These are phyloP conservation scores for Aureobasidium vineae DNA, from an alignment of 2,329 filamentous ascomycete species.

Conservation along the genomic window DNA sequence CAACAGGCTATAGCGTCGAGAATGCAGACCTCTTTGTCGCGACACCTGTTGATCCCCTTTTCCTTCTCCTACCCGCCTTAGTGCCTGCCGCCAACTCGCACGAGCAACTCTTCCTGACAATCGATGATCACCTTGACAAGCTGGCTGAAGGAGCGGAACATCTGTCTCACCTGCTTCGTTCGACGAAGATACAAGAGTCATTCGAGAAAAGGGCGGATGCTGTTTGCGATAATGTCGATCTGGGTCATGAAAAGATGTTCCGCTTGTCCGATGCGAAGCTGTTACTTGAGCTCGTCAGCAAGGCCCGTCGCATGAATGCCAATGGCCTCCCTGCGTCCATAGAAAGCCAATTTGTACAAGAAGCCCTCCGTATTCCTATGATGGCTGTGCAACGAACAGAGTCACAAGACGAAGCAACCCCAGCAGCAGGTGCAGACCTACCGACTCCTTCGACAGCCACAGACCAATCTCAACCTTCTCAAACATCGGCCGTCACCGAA, in stretches of 20 bases:
- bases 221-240: conserved; percentile 79
- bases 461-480: conserved; percentile 27
- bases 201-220: conserved; percentile 57
- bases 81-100: conserved; percentile 46
- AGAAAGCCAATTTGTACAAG: conserved; percentile 79
- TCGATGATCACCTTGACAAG: conserved; percentile 70
- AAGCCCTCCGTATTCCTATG: conserved; percentile 72
- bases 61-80: conserved; percentile 75
- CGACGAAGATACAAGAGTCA: conserved; percentile 47
- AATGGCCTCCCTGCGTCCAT: conserved; percentile 71
- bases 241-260: conserved; percentile 82
- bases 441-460: conserved; percentile 26
- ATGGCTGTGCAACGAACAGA: conserved; percentile 56
- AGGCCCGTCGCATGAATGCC: conserved; percentile 67
- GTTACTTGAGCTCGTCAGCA: conserved; percentile 61
- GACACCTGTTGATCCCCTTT: conserved; percentile 79
- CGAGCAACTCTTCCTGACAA: conserved; percentile 65
- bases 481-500: conserved; percentile 25
- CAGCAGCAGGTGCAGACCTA: conserved; percentile 28
- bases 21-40: conserved; percentile 76
- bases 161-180: conserved; percentile 55
- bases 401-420: conserved; percentile 19
- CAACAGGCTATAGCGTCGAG: conserved; percentile 58
- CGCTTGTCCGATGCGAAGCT: conserved; percentile 73
- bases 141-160: conserved; percentile 58